Base-by-base conservation (phyloP, 495 filamentous ascomycete species). In the Hyaloscypha bicolor region DNA sequence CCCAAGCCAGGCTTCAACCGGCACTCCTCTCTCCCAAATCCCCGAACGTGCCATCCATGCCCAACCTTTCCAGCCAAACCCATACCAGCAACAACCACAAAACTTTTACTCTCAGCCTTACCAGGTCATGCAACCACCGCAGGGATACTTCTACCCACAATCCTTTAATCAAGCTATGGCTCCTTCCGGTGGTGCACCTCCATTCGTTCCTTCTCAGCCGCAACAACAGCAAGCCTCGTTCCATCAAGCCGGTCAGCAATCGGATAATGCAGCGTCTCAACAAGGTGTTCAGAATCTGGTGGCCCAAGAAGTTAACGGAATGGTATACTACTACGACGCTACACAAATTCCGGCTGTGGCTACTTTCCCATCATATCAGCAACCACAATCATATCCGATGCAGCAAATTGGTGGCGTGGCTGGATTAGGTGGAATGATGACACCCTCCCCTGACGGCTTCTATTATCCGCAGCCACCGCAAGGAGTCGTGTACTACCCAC, bases 1-100 rank as follows among this genome's bases (percentile, higher is more conserved):
- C 72, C 85, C 91, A 29, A 89, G 88, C 63, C 93, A 96, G 69
- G 76, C 87, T 32, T 90, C 93, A 25, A 84, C 83, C 6, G 90
- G 88, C n/a, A 97, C 95, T 14, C 94, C 95, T 1, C 84, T 97
- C 35, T 95, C 94, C 2, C 93, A 97, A 63, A 96, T 99, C 63
- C 95, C 95, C 9, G 95, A 98, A 76, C 91, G 92, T 63, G 93
- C 93, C 16, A 92, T 97, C 51, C 93, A 98, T 71, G 95, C 96
- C 29, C 90, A 90, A 57, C 88, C 94, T 9, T 98, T 97, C 80
- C 94, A 97, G 69, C 93, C 93, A 19, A 89, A 88, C 55, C 79
- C 81, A 37, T 91, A 86, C 60, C 77, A 75, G 62, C 69, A 60
- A 65, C 69, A 60, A 63, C 68, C 84, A n/a, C 86, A 81, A 63